Percentiles rank a stretch among this genome's conserved stretches.
These are phyloP conservation scores for Apiotrichum sp. DNA, from an alignment of 1,284 basidiomycete species.

Conservation along the genomic window DNA sequence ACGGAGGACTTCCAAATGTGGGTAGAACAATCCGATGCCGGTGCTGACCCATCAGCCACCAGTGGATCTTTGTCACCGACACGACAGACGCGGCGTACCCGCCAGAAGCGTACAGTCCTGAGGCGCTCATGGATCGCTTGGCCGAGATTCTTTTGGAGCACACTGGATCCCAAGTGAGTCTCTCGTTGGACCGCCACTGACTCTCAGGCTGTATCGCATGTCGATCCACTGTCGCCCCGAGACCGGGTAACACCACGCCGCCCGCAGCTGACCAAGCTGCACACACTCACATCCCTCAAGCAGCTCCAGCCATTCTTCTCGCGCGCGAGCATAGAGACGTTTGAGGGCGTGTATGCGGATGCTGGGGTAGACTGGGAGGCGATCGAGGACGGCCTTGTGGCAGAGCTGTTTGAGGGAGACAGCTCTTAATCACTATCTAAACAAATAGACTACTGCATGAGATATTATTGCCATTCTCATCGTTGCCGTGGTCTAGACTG, in stretches of 20 bases:
- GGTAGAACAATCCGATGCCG: conserved; percentile 26
- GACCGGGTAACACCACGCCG: conserved; percentile 52
- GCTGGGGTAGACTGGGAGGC: conserved; percentile 70
- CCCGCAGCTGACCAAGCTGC: conserved; percentile 63
- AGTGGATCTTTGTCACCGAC: conserved; percentile 98
- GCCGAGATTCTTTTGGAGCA: conserved; percentile 65
- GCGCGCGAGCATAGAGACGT: conserved; percentile 75
- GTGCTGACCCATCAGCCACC: conserved; percentile 59
- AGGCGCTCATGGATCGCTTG: conserved; percentile 83
- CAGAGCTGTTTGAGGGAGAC: conserved; percentile 73
- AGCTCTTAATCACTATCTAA: background rate
- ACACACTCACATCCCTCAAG: conserved; percentile 69
- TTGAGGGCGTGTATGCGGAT: conserved; percentile 79
- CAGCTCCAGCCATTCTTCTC: conserved; percentile 83
- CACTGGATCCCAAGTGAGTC: background rate
- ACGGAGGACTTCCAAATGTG: conserved; percentile 98
- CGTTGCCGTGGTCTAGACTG: conserved; percentile 4
- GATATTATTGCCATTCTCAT: background rate
- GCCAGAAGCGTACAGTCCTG: conserved; percentile 72
- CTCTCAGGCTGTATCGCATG: background rate
- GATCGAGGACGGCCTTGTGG: conserved; percentile 69
- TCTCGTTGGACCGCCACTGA: background rate
- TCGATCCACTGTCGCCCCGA: background rate
- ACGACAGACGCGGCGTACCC: conserved; percentile 91
- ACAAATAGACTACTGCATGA: background rate